These are phyloP conservation scores for Calonectria fujianensis DNA, from an alignment of 2,329 filamentous ascomycete species.

Conservation along the genomic window DNA sequence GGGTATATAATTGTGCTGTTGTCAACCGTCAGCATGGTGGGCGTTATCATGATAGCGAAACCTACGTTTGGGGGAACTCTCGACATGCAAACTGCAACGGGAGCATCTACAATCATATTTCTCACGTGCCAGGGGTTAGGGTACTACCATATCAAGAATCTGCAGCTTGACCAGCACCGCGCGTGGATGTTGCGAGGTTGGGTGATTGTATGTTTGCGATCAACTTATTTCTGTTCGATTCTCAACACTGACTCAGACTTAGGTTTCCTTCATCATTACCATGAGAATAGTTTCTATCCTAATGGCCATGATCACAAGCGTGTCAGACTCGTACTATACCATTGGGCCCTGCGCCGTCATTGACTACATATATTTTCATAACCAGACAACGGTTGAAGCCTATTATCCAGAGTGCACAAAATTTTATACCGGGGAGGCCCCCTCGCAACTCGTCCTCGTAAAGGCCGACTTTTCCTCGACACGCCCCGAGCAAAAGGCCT, in stretches of 20 bases:
- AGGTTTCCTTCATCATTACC: slow-evolving; percentile 72
- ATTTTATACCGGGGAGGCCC: slow-evolving; percentile 57
- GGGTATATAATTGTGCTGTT: slow-evolving; percentile 74
- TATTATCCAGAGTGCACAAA: slow-evolving; percentile 67
- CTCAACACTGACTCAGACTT: slow-evolving; percentile 11
- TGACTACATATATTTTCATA: slow-evolving; percentile 60
- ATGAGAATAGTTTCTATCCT: slow-evolving; percentile 69
- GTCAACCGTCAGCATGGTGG: slow-evolving; percentile 65
- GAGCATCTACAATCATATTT: slow-evolving; percentile 67
- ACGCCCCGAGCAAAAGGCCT: slow-evolving; percentile 59
- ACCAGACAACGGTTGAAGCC: slow-evolving; percentile 53
- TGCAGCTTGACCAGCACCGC: slow-evolving; percentile 78
- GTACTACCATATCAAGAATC: slow-evolving; percentile 73
- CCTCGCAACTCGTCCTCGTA: slow-evolving; percentile 51
- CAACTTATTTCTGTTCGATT: background rate
- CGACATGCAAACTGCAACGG: slow-evolving; percentile 67
- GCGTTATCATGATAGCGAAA: slow-evolving; percentile 72
- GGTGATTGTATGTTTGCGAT: slow-evolving; percentile 62
- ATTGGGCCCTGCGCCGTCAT: slow-evolving; percentile 69
- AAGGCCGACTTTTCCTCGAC: slow-evolving; percentile 57
- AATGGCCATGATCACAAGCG: slow-evolving; percentile 62
- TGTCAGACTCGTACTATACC: slow-evolving; percentile 51
- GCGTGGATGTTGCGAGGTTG: slow-evolving; percentile 78
- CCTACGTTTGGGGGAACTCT: slow-evolving; percentile 73
- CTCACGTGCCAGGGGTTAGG: slow-evolving; percentile 66